A percentile compares a stretch with the other conserved stretches of the same genome.
Conservation (phyloP, 495 filamentous ascomycete genomes). For the Penicillium diatomitis region DNA sequence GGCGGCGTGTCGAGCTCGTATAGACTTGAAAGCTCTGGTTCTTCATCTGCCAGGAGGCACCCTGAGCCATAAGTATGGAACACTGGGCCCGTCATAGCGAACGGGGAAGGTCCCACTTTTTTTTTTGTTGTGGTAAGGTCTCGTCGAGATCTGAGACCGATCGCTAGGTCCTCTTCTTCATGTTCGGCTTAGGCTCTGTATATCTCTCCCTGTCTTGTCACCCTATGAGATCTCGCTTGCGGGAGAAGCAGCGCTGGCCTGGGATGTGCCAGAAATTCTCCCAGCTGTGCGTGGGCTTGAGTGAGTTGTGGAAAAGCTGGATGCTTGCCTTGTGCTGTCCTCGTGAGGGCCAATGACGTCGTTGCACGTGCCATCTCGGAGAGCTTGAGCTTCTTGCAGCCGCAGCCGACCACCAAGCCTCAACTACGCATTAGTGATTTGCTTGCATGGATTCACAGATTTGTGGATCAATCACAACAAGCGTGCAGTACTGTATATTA, state of each 20-base stretch:
- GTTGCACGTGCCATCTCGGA: slow-evolving; percentile 24
- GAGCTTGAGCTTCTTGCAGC: background rate
- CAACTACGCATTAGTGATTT: too few relatives aligned
- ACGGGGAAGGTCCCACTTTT: slow-evolving; percentile 9
- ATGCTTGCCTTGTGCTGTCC: slow-evolving; percentile 8
- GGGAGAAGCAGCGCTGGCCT: too few relatives aligned
- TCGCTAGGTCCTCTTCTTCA: slow-evolving; percentile 12
- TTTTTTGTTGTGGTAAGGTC: slow-evolving; percentile 2
- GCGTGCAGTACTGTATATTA: too few relatives aligned
- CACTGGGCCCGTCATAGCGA: slow-evolving; percentile 32
- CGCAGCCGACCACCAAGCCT: background rate
- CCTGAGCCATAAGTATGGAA: slow-evolving; percentile 48
- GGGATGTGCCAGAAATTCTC: too few relatives aligned
- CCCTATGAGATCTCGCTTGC: too few relatives aligned
- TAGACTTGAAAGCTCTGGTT: slow-evolving; percentile 24
- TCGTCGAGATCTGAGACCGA: slow-evolving; percentile 10
- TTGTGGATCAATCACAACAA: too few relatives aligned
- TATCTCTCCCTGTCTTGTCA: background rate
- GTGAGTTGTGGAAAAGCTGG: background rate
- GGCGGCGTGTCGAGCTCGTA: slow-evolving; percentile 29
- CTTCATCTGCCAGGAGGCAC: slow-evolving; percentile 39
- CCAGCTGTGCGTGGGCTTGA: too few relatives aligned
- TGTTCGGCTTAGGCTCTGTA: slow-evolving; percentile 4
- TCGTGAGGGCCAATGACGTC: slow-evolving; percentile 30
- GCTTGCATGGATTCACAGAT: too few relatives aligned